These are phyloP conservation scores for Globisporangium uncinulatum DNA, from an alignment of 352 stramenopile genomes.

Conservation along the genomic window DNA sequence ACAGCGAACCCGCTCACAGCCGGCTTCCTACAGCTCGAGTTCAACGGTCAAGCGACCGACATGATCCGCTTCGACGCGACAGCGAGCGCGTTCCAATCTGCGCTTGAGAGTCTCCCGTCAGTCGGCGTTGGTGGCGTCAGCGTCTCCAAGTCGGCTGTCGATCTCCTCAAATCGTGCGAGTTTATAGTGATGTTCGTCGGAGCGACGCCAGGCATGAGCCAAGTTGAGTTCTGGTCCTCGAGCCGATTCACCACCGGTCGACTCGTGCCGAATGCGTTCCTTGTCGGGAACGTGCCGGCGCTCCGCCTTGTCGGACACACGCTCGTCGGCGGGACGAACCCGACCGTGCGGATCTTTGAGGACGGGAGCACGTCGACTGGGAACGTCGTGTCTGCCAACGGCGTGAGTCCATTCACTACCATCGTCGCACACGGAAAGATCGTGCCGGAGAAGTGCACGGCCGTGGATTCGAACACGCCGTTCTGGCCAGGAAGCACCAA, in stretches of 20 bases:
- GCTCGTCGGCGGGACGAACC: constrained; percentile 27
- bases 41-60: constrained; percentile 53
- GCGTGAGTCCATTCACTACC: constrained; percentile 44
- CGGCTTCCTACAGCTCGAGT: constrained; percentile 65
- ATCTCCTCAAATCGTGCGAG: constrained; percentile 25
- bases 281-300: constrained; percentile 50
- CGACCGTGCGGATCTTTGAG: constrained; percentile 27
- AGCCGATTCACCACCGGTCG: constrained; percentile 38
- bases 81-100: constrained; percentile 33
- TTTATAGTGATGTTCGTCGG: constrained; percentile 65
- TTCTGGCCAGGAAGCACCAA: constrained; percentile 63
- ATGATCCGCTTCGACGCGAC: constrained; percentile 63
- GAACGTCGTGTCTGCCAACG: constrained; percentile 27
- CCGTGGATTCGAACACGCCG: constrained; percentile 41
- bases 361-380: constrained; percentile 25
- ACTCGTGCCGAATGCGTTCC: constrained; percentile 32
- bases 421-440: constrained; percentile 57
- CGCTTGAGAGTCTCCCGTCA: constrained; percentile 57
- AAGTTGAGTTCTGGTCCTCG: constrained; percentile 71
- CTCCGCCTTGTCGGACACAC: constrained; percentile 21
- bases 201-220: constrained; percentile 24
- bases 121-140: constrained; percentile 35
- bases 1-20: constrained; percentile 24
- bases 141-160: constrained; percentile 30
- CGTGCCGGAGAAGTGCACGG: constrained; percentile 58